A percentile compares a stretch with the other conserved stretches of the same genome.
Evolutionary conservation across 2,329 filamentous ascomycete genomes (phyloP).

Genomic region (Curvularia eragrostidis): DNA sequence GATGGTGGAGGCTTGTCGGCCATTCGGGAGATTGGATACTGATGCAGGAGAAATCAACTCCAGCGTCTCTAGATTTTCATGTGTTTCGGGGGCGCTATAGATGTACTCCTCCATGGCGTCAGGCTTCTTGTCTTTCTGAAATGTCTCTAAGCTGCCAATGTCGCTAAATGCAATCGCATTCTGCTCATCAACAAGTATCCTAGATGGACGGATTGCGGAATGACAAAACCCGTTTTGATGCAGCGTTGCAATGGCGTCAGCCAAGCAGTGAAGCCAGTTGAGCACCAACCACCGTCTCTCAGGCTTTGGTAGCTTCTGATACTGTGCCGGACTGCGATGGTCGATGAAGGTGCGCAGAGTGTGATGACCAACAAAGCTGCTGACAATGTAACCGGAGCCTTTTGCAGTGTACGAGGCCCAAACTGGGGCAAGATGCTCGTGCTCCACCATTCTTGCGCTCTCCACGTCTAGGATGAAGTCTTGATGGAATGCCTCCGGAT

Average conservation of each 20-base stretch:
- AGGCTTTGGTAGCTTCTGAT: conserved; percentile 68
- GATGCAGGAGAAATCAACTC: conserved; percentile 22
- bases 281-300: conserved; percentile 66
- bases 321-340: conserved; percentile 64
- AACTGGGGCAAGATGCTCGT: conserved; percentile 73
- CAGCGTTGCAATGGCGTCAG: conserved; percentile 71
- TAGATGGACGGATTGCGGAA: conserved; percentile 73
- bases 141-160: conserved; percentile 56
- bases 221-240: conserved; percentile 71
- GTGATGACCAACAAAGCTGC: conserved; percentile 70
- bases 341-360: conserved; percentile 72
- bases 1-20: conserved; percentile 40
- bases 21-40: conserved; percentile 22
- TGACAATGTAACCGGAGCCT: conserved; percentile 68
- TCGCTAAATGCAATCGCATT: conserved; percentile 74
- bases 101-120: conserved; percentile 75
- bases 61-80: conserved; percentile 38
- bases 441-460: conserved; percentile 64
- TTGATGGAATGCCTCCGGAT: conserved; percentile 38
- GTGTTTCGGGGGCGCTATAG: conserved; percentile 72
- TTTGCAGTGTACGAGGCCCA: conserved; percentile 74
- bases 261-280: conserved; percentile 78
- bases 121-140: conserved; percentile 60
- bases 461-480: conserved; percentile 69
- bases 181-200: conserved; percentile 69